Evolutionary conservation across 2,329 filamentous ascomycete genomes (phyloP).

Genomic region (Fonsecaea pugnacius): DNA sequence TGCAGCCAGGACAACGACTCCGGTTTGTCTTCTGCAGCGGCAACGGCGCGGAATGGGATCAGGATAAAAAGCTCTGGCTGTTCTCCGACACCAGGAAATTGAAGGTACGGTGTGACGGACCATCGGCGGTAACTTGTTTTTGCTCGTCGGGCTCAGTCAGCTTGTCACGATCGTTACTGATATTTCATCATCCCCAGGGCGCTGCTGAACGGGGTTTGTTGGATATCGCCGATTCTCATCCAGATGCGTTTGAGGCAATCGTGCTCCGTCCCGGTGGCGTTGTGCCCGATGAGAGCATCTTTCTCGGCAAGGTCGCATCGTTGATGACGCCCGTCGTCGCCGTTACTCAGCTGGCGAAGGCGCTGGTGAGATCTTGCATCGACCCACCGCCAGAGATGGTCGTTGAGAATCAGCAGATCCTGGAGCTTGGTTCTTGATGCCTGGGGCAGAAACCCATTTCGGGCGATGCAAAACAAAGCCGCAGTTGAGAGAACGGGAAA

Average conservation of each 20-base stretch:
- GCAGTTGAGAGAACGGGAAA: too few species aligned
- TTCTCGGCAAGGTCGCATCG: constrained; percentile 1
- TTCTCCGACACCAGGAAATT: constrained; percentile 18
- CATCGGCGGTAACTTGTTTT: background rate
- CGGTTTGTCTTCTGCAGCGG: constrained; percentile 24
- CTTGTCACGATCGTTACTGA: background rate
- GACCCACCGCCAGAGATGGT: constrained; percentile 6
- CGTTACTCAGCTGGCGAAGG: constrained; percentile 18
- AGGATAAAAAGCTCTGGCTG: constrained; percentile 13
- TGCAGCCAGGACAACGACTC: constrained; percentile 10
- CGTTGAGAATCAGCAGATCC: constrained; percentile 16
- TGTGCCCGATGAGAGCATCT: constrained; percentile 3
- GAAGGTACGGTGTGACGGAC: constrained; percentile 10
- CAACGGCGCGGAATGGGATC: constrained; percentile 20
- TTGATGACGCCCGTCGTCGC: constrained; percentile 11
- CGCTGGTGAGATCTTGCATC: constrained; percentile 14
- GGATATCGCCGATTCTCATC: constrained; percentile 14
- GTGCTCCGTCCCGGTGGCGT: constrained; percentile 24
- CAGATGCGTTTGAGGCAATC: constrained; percentile 11
- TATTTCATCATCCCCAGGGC: background rate
- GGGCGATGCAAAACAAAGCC: background rate
- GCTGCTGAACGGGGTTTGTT: constrained; percentile 16
- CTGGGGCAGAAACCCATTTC: background rate
- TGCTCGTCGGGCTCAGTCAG: background rate
- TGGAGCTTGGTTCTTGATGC: constrained; percentile 4